Evolutionary conservation across 805 yeast genomes (phyloP), one percentile per base, ranked within the genome.

Genomic region (Saccharomycopsis synnaedendra): DNA sequence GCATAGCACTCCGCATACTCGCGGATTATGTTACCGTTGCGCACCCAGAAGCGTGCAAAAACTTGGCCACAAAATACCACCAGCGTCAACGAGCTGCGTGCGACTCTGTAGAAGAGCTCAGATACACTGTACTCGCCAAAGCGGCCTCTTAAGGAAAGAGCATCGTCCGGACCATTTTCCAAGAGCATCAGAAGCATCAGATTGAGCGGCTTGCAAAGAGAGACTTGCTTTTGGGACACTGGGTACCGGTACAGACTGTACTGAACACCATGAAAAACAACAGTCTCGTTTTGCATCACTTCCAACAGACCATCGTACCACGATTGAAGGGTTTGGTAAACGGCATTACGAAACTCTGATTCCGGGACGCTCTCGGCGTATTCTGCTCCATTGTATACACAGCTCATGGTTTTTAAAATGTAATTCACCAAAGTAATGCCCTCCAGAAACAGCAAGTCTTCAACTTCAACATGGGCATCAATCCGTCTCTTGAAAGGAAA

Each of bases 21-120:
- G 36, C 82, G 70, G 3, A 87, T 78, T 35, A 87, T 80, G 49
- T 76, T 72, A 0, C 98, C 98, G 63, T 90, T 90, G 57, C 97
- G 74, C 0, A 90, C 96, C 97, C 97, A 90, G 47, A 83, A 74
- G 0, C 96, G 95, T 0, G 84, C 78, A 49, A 83, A 80, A 8
- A 89, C 83, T 58, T 93, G 97, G 0, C 95, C 78, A 54, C 86
- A 64, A 6, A 85, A 63, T 0, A 85, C 96, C 32, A 88, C 58
- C 0, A 88, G 80, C 47, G 94, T 70, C 27, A 93, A 62, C 0
- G 96, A 82, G 53, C 82, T 79, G 53, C 86, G 52, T 6, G 47
- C 44, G 19, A 46, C 36, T 8, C 31, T 30, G 5, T 27, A 3
- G 6, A 5, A 5, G 5, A 42, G 8, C 31, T 43, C 29, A 9